Percentiles rank a stretch among this genome's conserved stretches.
phyloP scores from a whole-genome alignment of 345 rosid genomes.

The Microcos paniculata region DNA sequence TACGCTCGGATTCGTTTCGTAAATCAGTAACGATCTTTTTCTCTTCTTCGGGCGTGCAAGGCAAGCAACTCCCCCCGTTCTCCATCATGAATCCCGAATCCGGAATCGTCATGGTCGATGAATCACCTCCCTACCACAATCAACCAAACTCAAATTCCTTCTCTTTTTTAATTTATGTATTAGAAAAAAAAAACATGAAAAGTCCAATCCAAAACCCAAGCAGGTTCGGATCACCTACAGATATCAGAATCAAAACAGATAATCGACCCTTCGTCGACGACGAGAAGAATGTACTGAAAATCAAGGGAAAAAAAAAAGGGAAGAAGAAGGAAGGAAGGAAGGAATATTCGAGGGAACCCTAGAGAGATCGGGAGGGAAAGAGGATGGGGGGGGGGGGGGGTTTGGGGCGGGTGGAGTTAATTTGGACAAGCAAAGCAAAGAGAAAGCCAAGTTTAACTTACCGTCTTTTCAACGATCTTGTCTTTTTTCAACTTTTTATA shows the following conservation, averaged over 20 bases:
- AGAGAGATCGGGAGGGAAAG: constrained; percentile 11
- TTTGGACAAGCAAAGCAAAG: no score
- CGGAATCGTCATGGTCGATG: constrained; percentile 49
- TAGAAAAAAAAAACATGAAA: not conserved
- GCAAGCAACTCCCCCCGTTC: constrained; percentile 56
- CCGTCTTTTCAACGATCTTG: constrained; percentile 31
- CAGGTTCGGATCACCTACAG: constrained; percentile 22
- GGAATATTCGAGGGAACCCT: constrained; percentile 26
- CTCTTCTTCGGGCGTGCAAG: constrained; percentile 64
- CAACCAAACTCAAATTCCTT: not conserved
- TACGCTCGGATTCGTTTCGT: constrained; percentile 47
- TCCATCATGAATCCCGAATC: constrained; percentile 56
- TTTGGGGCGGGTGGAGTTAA: not conserved
- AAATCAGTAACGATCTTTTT: constrained; percentile 59
- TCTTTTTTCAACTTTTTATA: constrained; percentile 30
- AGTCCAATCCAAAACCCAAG: not conserved
- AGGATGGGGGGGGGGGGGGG: not conserved
- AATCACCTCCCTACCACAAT: constrained; percentile 18
- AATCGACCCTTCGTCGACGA: not conserved
- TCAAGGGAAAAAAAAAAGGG: not conserved
- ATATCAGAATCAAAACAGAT: constrained; percentile 19
- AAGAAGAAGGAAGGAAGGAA: not conserved
- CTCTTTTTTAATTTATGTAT: no score
- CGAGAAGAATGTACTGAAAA: constrained; percentile 12
- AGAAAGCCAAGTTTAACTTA: constrained; percentile 9